Conservation (phyloP, 1,284 basidiomycete genomes). For the Microstroma glucosiphilum region DNA sequence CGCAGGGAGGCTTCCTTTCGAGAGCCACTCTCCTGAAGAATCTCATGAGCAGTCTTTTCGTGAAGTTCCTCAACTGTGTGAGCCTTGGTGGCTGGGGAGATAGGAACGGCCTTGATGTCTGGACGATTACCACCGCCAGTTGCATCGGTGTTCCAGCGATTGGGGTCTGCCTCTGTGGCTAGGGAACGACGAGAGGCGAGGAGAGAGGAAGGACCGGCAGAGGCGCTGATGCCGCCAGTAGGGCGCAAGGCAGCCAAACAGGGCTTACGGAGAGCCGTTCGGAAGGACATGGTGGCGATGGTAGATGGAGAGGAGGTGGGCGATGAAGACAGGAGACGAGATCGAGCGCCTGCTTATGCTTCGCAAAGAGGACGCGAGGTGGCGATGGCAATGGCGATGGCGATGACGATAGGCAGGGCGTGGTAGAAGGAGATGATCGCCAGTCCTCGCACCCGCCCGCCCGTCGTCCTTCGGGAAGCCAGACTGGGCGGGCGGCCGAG, state of each 20-base stretch:
- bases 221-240: constrained; percentile 17
- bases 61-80: constrained; percentile 57
- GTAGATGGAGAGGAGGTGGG: background rate
- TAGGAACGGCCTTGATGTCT: constrained; percentile 20
- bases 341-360: background rate
- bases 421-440: too few species aligned
- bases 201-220: constrained; percentile 21
- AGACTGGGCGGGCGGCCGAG: too few species aligned
- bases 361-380: constrained; percentile 15
- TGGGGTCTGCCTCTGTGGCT: constrained; percentile 25
- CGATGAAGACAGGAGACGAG: background rate
- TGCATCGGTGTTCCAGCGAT: background rate
- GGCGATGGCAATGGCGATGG: background rate
- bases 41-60: constrained; percentile 66
- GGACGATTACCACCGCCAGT: constrained; percentile 19
- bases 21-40: constrained; percentile 68
- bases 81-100: constrained; percentile 26
- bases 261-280: constrained; percentile 20
- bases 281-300: constrained; percentile 22
- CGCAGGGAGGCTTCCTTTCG: constrained; percentile 72
- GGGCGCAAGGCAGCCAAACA: constrained; percentile 24
- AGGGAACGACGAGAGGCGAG: constrained; percentile 18
- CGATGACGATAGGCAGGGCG: too few species aligned
- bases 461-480: too few species aligned
- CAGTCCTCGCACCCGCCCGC: too few species aligned